Base-by-base conservation (phyloP, 169 alveolate species). In the Eimeria praecox region DNA sequence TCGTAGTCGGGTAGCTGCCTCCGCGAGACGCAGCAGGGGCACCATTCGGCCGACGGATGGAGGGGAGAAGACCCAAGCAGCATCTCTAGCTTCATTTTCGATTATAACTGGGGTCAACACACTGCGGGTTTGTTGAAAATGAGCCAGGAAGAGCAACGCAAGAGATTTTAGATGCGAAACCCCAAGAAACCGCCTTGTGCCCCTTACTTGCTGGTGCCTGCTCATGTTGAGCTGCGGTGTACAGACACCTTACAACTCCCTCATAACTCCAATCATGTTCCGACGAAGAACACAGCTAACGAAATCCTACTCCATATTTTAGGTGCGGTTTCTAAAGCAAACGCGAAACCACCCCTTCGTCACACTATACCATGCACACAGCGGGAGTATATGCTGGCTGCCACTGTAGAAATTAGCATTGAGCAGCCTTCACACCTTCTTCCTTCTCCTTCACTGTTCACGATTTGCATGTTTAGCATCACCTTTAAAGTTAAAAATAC, bases 1-100 rank as follows among this genome's bases (percentile, higher is more conserved):
- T n/a, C 44, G 92, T 59, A 85, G 35, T 85, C 92, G 78, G 42
- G 80, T 85, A 12, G 92, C 75, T n/a, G 92, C 92, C 38, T 85
- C 92, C 1, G 92, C 78, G 33, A 18, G 92, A 10, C 69, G 92
- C 42, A 56, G 92, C 59, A 85, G 78, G 14, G 92, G 92, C 49
- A 59, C 92, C 92, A 85, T 85, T 20, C 92, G 75, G 92, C 92
- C 44, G 22, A 85, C 80, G 6, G 92, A 85, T 52, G 64, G 59
- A 27, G 44, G 33, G 56, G 92, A 85, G 38, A 85, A 59, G 54
- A 85, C 92, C 92, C 92, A 56, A 35, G 38, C 22, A 38, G 66
- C 44, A 85, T 85, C 75, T n/a, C n/a, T 33, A 5, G 2, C 33
- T 16, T 59, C 92, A 33, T 42, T 56, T 33, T 59, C 54, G 27